Base-by-base conservation (phyloP, 345 rosid species). In the Moricandia moricandioides region DNA sequence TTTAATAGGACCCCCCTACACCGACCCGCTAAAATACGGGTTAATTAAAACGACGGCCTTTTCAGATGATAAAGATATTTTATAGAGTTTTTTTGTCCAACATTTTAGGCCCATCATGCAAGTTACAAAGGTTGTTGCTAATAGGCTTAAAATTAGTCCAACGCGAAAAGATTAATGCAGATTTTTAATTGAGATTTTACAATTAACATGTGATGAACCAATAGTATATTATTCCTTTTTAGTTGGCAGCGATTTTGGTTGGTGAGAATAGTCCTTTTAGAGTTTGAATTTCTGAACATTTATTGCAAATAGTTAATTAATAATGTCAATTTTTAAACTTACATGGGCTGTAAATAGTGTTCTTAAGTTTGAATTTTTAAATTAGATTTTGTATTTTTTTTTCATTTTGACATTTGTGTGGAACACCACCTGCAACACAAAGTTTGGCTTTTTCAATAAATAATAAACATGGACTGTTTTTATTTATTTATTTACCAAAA, bases 371-470 rank as follows among this genome's bases (percentile, higher is more conserved):
- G 17, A 45, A 45, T n/a, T 45, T 45, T 45, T 13, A 40, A n/a
- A 40, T 40, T 12, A 40, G 24, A 55, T 56, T 65, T 40, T 57
- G 11, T 47, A 66, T 73, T 55, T 40, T 13, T 29, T 18, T 12
- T 26, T 35, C 2, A 21, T 21, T 54, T 47, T 59, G 60, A 60
- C 14, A 68, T 24, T 26, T 13, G 18, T 54, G 34, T 68, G 72
- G 62, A 68, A 69, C 74, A 30, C 65, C 21, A 63, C 62, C 77
- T 31, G 49, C 73, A 75, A 65, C 72, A 67, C 67, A 21, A 47
- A 76, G 69, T 29, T 54, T 76, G 49, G 70, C 56, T 5, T 45
- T 69, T 51, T 62, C 63, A 35, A 26, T 35, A 69, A 34, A 45
- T 37, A 54, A 17, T 34, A 10, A 52, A 51, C 26, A 14, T 49